Base-by-base conservation (phyloP, 2,329 filamentous ascomycete genomes). In the Fusarium burgessii region DNA sequence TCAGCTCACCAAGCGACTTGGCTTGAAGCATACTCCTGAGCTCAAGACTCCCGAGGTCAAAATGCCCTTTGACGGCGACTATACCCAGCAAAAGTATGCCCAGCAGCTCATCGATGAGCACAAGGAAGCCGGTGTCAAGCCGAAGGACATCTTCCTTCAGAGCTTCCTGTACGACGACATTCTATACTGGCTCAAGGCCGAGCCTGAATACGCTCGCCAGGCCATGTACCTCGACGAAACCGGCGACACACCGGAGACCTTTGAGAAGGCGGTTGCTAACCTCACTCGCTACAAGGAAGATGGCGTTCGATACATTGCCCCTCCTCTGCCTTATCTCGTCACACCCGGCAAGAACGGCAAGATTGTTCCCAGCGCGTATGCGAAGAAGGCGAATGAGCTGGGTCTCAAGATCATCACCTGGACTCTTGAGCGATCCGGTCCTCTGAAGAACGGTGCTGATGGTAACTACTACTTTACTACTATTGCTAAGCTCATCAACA, bases 351-450 rank as follows among this genome's bases (percentile, higher is more conserved):
- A 83, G 27, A 80, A 84, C 7, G 84, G 84, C 66, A 84, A 85
- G 70, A 89, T 92, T 42, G 84, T 91, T 9, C 88, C 91, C 7
- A 91, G 88, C 46, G 81, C 80, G 41, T 93, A 93, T 72, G 91
- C 91, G 7, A 81, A 80, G 46, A 84, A 84, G 50, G 90, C 89
- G 23, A 89, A 88, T 76, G 82, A 86, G 70, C 85, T 89, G 10
- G 89, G 89, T 1, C 81, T 93, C 45, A 85, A 90, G 51, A 88
- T 93, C 65, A 85, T 93, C 43, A 86, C 90, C 1, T 93, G 91
- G 91, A 89, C 86, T 11, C 84, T 92, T 47, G 91, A 93, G 80
- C 86, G 91, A 33, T 90, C 88, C 0, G 88, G 88, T 0, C 89
- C 89, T 62, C 78, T 92, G 58, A 83, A 83, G 23, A 83, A 87